Base-by-base conservation (phyloP, 495 filamentous ascomycete species). In the Aspergillus homomorphus region DNA sequence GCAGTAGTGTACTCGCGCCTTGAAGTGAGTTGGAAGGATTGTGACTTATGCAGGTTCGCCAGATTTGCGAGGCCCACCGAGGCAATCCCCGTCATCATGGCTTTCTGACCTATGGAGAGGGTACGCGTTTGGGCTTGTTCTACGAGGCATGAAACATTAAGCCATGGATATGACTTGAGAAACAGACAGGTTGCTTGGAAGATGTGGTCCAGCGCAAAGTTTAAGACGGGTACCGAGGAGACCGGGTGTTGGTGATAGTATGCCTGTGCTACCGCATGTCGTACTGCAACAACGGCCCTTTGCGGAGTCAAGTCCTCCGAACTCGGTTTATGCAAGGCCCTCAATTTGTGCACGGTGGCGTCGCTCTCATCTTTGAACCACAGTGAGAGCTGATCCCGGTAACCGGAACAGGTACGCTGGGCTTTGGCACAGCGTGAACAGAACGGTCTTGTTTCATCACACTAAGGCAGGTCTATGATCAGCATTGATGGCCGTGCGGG, bases 331-430 rank as follows among this genome's bases (percentile, higher is more conserved):
- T 24, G 15, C 22, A 18, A 23, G n/a, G 9, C 22, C 24, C 30
- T 51, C 10, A 51, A 7, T 30, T 28, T 28, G 18, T 28, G 48
- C 23, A 28, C 24, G 6, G 19, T 18, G 16, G 48, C 24, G 3
- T 51, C 14, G 48, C 48, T 51, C 19, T 51, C 48, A 23, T 51
- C 48, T 30, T 28, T 16, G 28, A 51, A 51, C 48, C 48, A 51
- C 8, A 51, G 15, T 5, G 48, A 30, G 21, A 26, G 48, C 14
- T 24, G 48, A 28, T 51, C 48, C 26, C 24, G 48, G 19, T 51
- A 51, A 5, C 48, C 48, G 48, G 48, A 30, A 16, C 48, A 51
- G 15, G 48, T 51, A 9, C 48, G 48, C 48, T 16, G 4, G 10
- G 48, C 48, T 30, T 51, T 51, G 8, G 23, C 30, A n/a, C 48